These are phyloP conservation scores for Fraxinus latifolia DNA, from an alignment of 305 asterid genomes.

Conservation along the genomic window DNA sequence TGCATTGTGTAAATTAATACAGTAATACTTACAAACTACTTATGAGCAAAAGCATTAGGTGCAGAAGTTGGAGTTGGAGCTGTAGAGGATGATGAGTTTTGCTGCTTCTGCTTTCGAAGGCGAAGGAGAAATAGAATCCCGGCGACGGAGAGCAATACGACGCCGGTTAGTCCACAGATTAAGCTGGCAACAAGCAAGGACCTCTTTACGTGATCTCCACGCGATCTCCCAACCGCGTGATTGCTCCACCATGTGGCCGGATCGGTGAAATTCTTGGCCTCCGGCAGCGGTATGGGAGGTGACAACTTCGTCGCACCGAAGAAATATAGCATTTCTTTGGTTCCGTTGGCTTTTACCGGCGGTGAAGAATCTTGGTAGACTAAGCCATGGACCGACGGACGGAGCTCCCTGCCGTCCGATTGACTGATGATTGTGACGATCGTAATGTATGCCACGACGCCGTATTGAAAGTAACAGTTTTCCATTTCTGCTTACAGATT, in stretches of 20 bases:
- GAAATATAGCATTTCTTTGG: constrained; percentile 29
- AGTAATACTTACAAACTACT: background rate
- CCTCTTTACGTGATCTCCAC: constrained; percentile 19
- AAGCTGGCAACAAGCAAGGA: constrained; percentile 28
- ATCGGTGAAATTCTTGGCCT: constrained; percentile 29
- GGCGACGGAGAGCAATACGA: constrained; percentile 27
- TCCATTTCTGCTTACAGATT: background rate
- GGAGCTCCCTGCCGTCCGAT: constrained; percentile 34
- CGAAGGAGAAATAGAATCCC: constrained; percentile 27
- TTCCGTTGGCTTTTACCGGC: constrained; percentile 11
- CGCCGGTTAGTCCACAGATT: constrained; percentile 36
- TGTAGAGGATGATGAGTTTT: background rate
- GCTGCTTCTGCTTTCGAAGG: constrained; percentile 13
- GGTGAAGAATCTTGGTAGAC: constrained; percentile 20
- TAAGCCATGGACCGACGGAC: constrained; percentile 45
- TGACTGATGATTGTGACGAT: background rate
- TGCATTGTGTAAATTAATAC: background rate
- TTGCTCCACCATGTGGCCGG: constrained; percentile 28
- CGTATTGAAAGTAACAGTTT: background rate
- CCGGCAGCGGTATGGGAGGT: constrained; percentile 16
- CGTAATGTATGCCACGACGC: background rate
- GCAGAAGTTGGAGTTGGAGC: background rate
- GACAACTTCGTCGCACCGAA: constrained; percentile 22
- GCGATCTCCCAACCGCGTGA: constrained; percentile 14
- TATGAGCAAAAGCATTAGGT: background rate